phyloP scores from a whole-genome alignment of 1,284 basidiomycete species.

The Rhodotorula mucilaginosa region DNA sequence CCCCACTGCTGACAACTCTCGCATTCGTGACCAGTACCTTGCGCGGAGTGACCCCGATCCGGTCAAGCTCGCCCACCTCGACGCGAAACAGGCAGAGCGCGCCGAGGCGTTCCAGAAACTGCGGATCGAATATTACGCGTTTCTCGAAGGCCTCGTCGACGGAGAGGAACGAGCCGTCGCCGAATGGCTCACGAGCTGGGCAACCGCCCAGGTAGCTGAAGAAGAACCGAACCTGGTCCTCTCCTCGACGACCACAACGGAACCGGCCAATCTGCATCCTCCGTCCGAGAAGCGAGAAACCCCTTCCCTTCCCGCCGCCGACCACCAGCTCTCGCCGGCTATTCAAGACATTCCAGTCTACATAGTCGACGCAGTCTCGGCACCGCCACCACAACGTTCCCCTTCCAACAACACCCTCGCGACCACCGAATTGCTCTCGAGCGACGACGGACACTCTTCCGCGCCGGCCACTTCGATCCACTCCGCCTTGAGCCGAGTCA shows the following conservation, averaged over 20 bases:
- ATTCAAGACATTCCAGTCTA: constrained; percentile 6
- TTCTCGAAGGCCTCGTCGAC: constrained; percentile 46
- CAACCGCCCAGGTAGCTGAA: background rate
- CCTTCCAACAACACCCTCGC: too few relatives aligned
- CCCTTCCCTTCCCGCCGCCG: background rate
- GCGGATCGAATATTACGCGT: constrained; percentile 51
- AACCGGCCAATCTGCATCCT: background rate
- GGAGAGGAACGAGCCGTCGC: constrained; percentile 48
- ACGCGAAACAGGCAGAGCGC: constrained; percentile 47
- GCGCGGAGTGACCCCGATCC: constrained; percentile 50
- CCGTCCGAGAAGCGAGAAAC: background rate
- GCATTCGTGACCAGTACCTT: constrained; percentile 34
- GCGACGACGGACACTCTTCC: constrained; percentile 1
- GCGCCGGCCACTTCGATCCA: constrained; percentile 13
- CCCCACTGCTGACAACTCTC: background rate
- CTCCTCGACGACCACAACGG: background rate
- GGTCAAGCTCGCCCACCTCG: constrained; percentile 55
- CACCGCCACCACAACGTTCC: background rate
- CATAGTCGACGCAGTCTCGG: constrained; percentile 4
- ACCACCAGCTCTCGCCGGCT: background rate
- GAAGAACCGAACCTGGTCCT: background rate
- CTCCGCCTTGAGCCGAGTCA: background rate
- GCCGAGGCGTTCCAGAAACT: constrained; percentile 51
- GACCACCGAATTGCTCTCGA: background rate
- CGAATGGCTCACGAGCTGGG: constrained; percentile 29